Percentiles rank a stretch among this genome's conserved stretches.
These are phyloP conservation scores for Schwanniomyces polymorphus DNA, from an alignment of 805 yeast genomes.

Conservation along the genomic window DNA sequence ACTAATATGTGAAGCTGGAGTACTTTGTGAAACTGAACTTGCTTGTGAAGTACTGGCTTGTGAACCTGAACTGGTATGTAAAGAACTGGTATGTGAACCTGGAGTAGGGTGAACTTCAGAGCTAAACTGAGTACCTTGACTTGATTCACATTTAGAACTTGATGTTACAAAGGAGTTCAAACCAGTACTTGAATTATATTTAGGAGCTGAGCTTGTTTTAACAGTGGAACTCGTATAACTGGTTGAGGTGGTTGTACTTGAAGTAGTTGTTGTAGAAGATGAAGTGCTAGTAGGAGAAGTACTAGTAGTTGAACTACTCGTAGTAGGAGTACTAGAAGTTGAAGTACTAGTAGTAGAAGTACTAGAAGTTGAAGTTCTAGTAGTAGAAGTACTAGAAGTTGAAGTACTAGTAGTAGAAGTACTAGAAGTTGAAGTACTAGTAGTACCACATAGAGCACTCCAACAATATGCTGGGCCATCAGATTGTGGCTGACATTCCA, in stretches of 20 bases:
- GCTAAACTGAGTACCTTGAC: neutral
- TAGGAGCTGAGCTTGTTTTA: neutral
- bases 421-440: neutral
- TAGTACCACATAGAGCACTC: slow-evolving; percentile 32
- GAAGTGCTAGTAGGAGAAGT: neutral
- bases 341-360: neutral
- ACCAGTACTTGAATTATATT: slow-evolving; percentile 14
- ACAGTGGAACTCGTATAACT: neutral
- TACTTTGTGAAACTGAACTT: neutral
- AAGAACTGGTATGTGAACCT: too few species aligned
- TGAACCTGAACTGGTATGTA: neutral
- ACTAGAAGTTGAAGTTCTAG: too few species aligned
- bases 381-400: slow-evolving; percentile 16
- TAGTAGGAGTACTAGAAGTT: slow-evolving; percentile 25
- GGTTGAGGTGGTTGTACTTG: neutral
- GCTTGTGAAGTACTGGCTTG: neutral
- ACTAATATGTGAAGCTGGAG: neutral
- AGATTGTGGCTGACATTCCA: slow-evolving; percentile 1
- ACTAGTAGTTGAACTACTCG: too few species aligned
- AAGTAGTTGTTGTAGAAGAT: slow-evolving; percentile 5
- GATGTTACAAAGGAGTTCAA: slow-evolving; percentile 7
- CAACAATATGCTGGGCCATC: slow-evolving; percentile 4
- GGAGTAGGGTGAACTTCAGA: neutral
- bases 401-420: neutral
- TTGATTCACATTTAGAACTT: neutral